Percentiles rank a stretch among this genome's conserved stretches.
Conservation (phyloP, 2,329 filamentous ascomycete species). For the Cadophora sp. region DNA sequence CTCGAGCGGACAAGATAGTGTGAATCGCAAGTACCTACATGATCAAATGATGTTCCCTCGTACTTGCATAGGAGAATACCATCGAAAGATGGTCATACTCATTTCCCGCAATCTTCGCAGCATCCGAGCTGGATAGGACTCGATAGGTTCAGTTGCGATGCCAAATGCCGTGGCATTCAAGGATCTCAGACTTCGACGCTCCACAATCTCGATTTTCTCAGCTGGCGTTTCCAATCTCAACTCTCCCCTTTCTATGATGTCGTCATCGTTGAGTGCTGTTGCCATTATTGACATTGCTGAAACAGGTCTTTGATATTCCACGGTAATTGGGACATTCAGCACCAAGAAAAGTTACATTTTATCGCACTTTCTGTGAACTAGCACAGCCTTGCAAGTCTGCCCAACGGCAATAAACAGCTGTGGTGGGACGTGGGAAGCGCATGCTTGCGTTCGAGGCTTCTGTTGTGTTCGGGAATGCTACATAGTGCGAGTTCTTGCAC, state of each 20-base stretch:
- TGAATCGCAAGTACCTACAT: neutral
- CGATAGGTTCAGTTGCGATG: neutral
- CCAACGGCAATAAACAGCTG: neutral
- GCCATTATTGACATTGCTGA: neutral
- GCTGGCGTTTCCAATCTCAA: neutral
- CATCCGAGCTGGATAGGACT: neutral
- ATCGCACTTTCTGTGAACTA: neutral
- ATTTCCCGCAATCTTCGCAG: neutral
- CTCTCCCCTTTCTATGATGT: slow-evolving; percentile 16
- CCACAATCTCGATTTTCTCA: neutral
- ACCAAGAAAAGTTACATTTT: too few relatives aligned
- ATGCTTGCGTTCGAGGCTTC: neutral
- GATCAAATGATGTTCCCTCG: neutral
- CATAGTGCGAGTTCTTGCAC: neutral
- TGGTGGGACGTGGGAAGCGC: neutral
- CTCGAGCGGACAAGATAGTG: neutral
- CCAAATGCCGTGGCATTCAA: neutral
- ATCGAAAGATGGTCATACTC: neutral
- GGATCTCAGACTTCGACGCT: neutral
- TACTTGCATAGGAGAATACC: neutral
- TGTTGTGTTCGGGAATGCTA: neutral
- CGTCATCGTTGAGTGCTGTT: neutral
- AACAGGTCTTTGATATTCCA: neutral
- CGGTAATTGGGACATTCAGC: too few relatives aligned
- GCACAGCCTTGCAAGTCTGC: neutral